A percentile compares a stretch with the other conserved stretches of the same genome.
Evolutionary conservation across 202 grass and related monocot species (phyloP).

Genomic region (Zoysia matrella): DNA sequence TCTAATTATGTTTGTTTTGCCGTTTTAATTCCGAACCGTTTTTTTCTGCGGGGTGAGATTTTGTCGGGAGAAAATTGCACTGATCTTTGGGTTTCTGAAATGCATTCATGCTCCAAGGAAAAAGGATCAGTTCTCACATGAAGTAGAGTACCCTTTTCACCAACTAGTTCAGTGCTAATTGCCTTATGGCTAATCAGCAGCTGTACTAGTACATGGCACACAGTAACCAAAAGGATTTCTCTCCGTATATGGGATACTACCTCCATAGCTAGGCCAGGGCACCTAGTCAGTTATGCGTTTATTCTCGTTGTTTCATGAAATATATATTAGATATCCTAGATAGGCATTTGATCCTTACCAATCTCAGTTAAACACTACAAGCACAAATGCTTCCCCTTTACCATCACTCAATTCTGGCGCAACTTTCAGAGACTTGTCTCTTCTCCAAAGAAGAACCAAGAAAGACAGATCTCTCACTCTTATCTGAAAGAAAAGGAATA

Average conservation of each 20-base stretch:
- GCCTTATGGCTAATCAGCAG: too few relatives aligned
- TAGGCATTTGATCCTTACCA: conserved; percentile 45
- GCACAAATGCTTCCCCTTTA: conserved; percentile 34
- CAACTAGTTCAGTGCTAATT: too few relatives aligned
- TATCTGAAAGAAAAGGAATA: conserved; percentile 40
- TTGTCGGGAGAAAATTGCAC: too few relatives aligned
- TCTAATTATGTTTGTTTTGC: too few relatives aligned
- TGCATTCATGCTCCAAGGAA: too few relatives aligned
- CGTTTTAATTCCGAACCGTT: too few relatives aligned
- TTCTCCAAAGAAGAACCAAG: background rate
- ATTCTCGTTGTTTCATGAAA: conserved; percentile 26
- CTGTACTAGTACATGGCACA: background rate
- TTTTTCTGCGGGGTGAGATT: too few relatives aligned
- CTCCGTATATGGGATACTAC: conserved; percentile 5
- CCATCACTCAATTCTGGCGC: conserved; percentile 12
- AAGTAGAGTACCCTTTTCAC: too few relatives aligned
- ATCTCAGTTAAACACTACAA: conserved; percentile 43
- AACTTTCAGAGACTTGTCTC: conserved; percentile 5
- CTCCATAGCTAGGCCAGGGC: background rate
- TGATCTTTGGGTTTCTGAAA: too few relatives aligned
- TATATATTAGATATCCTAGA: conserved; percentile 12
- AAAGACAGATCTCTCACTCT: conserved; percentile 11
- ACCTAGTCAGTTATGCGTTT: conserved; percentile 22
- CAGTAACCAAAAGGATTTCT: background rate
- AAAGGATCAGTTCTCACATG: too few relatives aligned